These are phyloP conservation scores for Schwanniomyces etchellsii DNA, from an alignment of 1,139 yeast genomes.

Conservation along the genomic window DNA sequence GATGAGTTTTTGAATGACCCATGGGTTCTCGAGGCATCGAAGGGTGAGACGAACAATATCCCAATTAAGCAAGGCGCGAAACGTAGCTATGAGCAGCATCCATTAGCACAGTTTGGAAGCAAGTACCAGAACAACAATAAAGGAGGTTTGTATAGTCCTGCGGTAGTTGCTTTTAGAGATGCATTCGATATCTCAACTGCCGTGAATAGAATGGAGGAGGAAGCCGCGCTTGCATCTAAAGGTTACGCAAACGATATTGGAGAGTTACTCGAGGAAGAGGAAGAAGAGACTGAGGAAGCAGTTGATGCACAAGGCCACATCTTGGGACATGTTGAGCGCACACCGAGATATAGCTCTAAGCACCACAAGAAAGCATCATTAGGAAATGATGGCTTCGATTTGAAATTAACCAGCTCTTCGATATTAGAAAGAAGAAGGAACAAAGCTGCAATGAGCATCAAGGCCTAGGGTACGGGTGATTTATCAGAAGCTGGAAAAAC, in stretches of 20 bases:
- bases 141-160: conserved; percentile 81
- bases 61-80: conserved; percentile 20
- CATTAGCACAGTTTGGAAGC: conserved; percentile 16
- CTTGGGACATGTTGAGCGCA: conserved; percentile 12
- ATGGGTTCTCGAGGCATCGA: conserved; percentile 49
- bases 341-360: conserved; percentile 14
- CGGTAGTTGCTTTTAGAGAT: conserved; percentile 89
- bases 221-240: conserved; percentile 47
- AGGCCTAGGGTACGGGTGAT: not conserved
- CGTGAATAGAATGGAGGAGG: conserved; percentile 90
- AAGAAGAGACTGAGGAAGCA: conserved; percentile 25
- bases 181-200: conserved; percentile 95
- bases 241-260: conserved; percentile 18
- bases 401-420: conserved; percentile 74
- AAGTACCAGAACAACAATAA: conserved; percentile 16
- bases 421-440: conserved; percentile 69
- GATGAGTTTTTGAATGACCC: conserved; percentile 79
- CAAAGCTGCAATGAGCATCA: conserved; percentile 9
- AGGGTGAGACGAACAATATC: conserved; percentile 6
- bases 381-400: conserved; percentile 42
- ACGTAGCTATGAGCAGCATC: not conserved
- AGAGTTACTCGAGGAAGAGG: conserved; percentile 35
- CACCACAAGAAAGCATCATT: conserved; percentile 12
- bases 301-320: conserved; percentile 5
- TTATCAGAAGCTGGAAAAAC: no score